A percentile compares a stretch with the other conserved stretches of the same genome.
These are phyloP conservation scores for Pulveroboletus sp. DNA, from an alignment of 768 basidiomycete genomes.

Conservation along the genomic window DNA sequence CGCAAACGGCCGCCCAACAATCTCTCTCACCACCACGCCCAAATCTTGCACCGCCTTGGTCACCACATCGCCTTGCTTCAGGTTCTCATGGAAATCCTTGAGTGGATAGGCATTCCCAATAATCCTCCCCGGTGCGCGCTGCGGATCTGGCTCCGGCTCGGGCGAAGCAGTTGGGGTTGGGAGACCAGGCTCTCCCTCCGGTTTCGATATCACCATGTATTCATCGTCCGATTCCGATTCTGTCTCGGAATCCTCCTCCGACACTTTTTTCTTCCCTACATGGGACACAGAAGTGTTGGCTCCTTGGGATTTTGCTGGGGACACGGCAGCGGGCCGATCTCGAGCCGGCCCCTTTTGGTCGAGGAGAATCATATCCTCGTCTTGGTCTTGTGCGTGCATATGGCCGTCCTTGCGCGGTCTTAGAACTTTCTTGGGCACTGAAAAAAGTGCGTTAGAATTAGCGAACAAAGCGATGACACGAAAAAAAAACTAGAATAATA, in stretches of 20 bases:
- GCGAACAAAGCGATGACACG: not conserved
- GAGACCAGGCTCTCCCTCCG: constrained; percentile 23
- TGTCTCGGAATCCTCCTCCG: constrained; percentile 46
- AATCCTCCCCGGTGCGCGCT: constrained; percentile 66
- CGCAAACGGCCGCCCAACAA: constrained; percentile 71
- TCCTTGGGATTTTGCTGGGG: constrained; percentile 7
- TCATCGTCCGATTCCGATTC: constrained; percentile 48
- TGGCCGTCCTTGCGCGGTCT: constrained; percentile 62
- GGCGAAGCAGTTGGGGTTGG: constrained; percentile 57
- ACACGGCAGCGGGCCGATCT: constrained; percentile 13
- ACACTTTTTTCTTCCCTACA: constrained; percentile 15
- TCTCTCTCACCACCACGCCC: constrained; percentile 64
- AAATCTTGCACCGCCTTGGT: constrained; percentile 85
- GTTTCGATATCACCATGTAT: constrained; percentile 13
- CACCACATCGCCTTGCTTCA: constrained; percentile 74
- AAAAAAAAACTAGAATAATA: not conserved
- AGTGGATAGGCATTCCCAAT: constrained; percentile 74
- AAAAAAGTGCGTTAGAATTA: not conserved
- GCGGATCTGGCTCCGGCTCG: constrained; percentile 44
- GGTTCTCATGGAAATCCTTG: constrained; percentile 70
- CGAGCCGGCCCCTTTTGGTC: constrained; percentile 31
- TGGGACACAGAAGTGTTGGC: not conserved
- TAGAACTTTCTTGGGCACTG: constrained; percentile 64
- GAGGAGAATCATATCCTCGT: constrained; percentile 58
- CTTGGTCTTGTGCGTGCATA: constrained; percentile 58